A percentile compares a stretch with the other conserved stretches of the same genome.
Evolutionary conservation across 2,329 filamentous ascomycete species (phyloP).

Genomic region (Talaromyces islandicus): DNA sequence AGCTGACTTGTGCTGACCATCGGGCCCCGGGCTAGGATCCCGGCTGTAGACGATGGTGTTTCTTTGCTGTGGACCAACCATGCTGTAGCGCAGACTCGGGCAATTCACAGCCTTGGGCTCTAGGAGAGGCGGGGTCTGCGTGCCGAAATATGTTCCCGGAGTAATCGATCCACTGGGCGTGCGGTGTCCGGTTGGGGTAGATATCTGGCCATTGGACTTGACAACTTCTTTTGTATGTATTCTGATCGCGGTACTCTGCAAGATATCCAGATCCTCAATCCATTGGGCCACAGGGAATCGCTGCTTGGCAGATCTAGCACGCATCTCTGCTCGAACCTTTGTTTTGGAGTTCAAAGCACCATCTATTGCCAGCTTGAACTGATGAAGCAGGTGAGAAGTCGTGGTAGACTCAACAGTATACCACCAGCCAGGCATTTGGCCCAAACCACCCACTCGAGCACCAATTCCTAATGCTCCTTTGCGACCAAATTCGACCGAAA

Average conservation of each 20-base stretch:
- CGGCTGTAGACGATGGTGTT: constrained; percentile 35
- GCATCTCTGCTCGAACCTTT: constrained; percentile 55
- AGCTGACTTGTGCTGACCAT: constrained; percentile 24
- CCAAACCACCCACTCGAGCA: constrained; percentile 59
- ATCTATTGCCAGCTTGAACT: constrained; percentile 61
- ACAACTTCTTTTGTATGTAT: constrained; percentile 44
- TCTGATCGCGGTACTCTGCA: constrained; percentile 56
- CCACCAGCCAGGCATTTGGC: constrained; percentile 69
- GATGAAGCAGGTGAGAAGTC: constrained; percentile 57
- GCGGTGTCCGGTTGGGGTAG: constrained; percentile 37
- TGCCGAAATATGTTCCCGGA: constrained; percentile 23
- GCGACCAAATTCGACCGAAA: constrained; percentile 63
- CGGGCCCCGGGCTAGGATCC: constrained; percentile 27
- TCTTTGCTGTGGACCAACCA: constrained; percentile 30
- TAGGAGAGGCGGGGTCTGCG: constrained; percentile 28
- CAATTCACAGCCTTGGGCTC: constrained; percentile 27
- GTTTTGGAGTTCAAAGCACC: constrained; percentile 53
- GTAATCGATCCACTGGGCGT: constrained; percentile 35
- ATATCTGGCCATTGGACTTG: constrained; percentile 25
- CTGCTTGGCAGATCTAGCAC: constrained; percentile 59
- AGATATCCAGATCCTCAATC: constrained; percentile 58
- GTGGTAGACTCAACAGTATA: constrained; percentile 62
- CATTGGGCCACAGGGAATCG: constrained; percentile 63
- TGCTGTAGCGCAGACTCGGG: constrained; percentile 24
- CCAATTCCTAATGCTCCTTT: constrained; percentile 64